Evolutionary conservation across 305 asterid species (phyloP).

Genomic region (Solanum hybrid): DNA sequence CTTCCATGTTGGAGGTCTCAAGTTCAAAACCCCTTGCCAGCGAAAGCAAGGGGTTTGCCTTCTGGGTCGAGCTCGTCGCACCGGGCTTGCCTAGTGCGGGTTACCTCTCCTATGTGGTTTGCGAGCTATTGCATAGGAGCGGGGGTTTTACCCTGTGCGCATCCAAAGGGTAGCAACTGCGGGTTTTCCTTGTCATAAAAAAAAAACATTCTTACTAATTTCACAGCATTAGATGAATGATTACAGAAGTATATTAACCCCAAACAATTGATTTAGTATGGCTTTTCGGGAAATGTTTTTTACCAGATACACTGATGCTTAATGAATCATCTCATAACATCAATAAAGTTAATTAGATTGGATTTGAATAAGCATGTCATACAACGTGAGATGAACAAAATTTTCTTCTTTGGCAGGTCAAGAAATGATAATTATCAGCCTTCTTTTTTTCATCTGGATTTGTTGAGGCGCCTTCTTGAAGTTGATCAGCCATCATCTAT

Average conservation of each 20-base stretch:
- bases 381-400: not conserved
- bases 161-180: not conserved
- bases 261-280: not conserved
- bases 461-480: not conserved
- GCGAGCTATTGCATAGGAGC: no score
- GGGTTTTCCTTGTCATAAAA: no score
- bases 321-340: not conserved
- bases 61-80: no score
- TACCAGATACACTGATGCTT: not conserved
- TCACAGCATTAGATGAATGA: not conserved
- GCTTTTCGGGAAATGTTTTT: not conserved
- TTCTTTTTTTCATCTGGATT: not conserved
- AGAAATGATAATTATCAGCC: not conserved
- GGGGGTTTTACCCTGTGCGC: no score
- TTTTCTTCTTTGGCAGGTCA: conserved; percentile 2
- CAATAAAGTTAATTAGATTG: not conserved
- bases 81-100: no score
- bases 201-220: not conserved
- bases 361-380: not conserved
- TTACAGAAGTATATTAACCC: not conserved
- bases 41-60: no score
- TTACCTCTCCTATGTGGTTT: no score
- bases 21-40: no score
- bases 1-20: no score
- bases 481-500: not conserved